phyloP scores from a whole-genome alignment of 106 monocot genomes.

The Platanthera guangdongensis region DNA sequence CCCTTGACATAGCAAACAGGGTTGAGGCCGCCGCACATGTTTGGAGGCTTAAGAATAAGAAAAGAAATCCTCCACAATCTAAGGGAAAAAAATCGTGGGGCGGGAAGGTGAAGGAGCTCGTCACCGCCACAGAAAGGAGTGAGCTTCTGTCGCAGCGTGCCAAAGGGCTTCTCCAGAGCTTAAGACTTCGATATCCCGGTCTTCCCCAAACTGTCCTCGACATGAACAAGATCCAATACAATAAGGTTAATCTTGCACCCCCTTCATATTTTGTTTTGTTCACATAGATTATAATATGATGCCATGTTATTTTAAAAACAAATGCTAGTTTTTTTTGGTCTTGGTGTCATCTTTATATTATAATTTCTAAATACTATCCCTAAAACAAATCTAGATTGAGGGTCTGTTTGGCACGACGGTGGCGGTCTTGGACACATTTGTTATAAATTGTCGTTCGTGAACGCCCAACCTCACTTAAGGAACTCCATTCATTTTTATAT shows the following conservation, averaged over 20 bases:
- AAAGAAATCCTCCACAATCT: conserved; percentile 23
- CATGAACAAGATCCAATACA: conserved; percentile 99
- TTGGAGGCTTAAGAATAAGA: conserved; percentile 59
- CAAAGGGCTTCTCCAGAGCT: conserved; percentile 61
- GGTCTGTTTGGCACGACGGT: no score
- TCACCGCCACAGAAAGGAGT: conserved; percentile 41
- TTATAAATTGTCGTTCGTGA: no score
- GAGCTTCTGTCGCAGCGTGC: conserved; percentile 60
- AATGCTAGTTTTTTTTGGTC: no score
- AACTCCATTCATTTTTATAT: no score
- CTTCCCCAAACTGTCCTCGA: conserved; percentile 93
- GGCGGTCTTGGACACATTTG: no score
- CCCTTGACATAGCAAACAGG: conserved; percentile 83
- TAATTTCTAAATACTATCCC: no score
- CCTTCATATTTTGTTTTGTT: no score
- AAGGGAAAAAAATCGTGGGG: conserved; percentile 65
- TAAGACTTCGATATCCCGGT: conserved; percentile 71
- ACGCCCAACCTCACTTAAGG: no score
- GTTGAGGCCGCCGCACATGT: conserved; percentile 85
- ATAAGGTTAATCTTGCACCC: conserved; percentile 48
- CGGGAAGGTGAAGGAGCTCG: conserved; percentile 83
- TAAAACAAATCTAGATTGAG: no score
- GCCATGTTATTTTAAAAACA: no score
- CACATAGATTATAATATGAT: no score
- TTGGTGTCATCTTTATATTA: no score